Evolutionary conservation across 1,139 yeast species (phyloP).

Genomic region (Hemisphaericaspora subhashii): DNA sequence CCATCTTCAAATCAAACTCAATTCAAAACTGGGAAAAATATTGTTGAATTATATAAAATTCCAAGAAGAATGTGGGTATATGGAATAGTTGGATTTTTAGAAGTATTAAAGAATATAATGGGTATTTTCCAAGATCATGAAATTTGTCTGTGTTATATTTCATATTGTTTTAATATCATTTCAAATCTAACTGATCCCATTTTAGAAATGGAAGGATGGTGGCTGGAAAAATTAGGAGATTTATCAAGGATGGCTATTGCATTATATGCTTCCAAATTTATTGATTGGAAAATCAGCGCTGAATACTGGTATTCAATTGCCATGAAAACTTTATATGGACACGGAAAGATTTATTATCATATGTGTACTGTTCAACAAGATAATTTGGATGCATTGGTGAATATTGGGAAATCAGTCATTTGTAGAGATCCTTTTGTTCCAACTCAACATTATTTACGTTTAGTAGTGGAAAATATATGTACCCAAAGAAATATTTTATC

Average conservation of each 20-base stretch:
- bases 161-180: slow-evolving; percentile 53
- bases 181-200: slow-evolving; percentile 53
- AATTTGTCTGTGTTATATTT: slow-evolving; percentile 47
- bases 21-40: slow-evolving; percentile 72
- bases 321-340: slow-evolving; percentile 71
- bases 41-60: slow-evolving; percentile 72
- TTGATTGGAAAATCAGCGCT: slow-evolving; percentile 79
- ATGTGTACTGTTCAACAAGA: slow-evolving; percentile 84
- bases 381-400: slow-evolving; percentile 74
- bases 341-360: slow-evolving; percentile 78
- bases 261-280: slow-evolving; percentile 68
- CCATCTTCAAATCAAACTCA: slow-evolving; percentile 52
- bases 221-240: slow-evolving; percentile 77
- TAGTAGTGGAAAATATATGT: slow-evolving; percentile 76
- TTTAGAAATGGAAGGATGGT: slow-evolving; percentile 69
- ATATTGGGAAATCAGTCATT: slow-evolving; percentile 73
- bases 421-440: slow-evolving; percentile 84
- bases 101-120: slow-evolving; percentile 74
- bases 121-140: slow-evolving; percentile 54
- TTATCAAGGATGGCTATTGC: slow-evolving; percentile 83
- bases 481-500: slow-evolving; percentile 67
- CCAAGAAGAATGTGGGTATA: slow-evolving; percentile 82
- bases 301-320: slow-evolving; percentile 76
- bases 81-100: slow-evolving; percentile 75
- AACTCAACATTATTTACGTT: slow-evolving; percentile 69